Conservation (phyloP, 202 grass and related monocot species). For the Hordeum pubiflorum region DNA sequence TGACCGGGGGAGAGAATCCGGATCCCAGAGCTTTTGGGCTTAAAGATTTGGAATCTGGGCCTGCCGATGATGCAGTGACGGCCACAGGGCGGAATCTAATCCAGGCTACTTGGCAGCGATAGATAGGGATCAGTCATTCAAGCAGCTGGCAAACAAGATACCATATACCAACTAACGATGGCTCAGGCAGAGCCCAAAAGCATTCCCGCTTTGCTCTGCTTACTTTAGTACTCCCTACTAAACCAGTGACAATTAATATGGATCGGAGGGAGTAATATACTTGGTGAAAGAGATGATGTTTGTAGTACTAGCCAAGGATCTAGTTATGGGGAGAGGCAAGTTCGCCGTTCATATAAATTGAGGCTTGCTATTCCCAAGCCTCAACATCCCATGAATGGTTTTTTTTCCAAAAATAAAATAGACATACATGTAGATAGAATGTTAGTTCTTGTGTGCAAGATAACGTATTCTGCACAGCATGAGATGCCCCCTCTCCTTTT, state of each 20-base stretch:
- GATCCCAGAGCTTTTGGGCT: constrained; percentile 2
- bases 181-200: constrained; percentile 21
- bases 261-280: neutral
- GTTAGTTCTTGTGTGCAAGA: neutral
- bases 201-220: neutral
- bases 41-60: constrained; percentile 34
- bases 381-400: constrained; percentile 24
- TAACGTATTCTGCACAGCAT: constrained; percentile 11
- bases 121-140: neutral
- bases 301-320: neutral
- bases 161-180: constrained; percentile 35
- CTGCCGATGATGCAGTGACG: neutral
- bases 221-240: too few relatives aligned
- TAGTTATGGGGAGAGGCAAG: neutral
- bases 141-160: constrained; percentile 31
- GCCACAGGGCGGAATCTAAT: constrained; percentile 4
- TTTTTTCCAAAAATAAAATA: neutral
- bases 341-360: constrained; percentile 1
- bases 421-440: constrained; percentile 37
- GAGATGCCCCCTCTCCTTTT: neutral
- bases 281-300: neutral
- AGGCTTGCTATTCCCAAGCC: neutral
- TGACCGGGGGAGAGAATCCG: constrained; percentile 27
- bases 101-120: constrained; percentile 21
- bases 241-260: too few relatives aligned